phyloP scores from a whole-genome alignment of 148 eudicot species.

The Amaranthus cruentus region DNA sequence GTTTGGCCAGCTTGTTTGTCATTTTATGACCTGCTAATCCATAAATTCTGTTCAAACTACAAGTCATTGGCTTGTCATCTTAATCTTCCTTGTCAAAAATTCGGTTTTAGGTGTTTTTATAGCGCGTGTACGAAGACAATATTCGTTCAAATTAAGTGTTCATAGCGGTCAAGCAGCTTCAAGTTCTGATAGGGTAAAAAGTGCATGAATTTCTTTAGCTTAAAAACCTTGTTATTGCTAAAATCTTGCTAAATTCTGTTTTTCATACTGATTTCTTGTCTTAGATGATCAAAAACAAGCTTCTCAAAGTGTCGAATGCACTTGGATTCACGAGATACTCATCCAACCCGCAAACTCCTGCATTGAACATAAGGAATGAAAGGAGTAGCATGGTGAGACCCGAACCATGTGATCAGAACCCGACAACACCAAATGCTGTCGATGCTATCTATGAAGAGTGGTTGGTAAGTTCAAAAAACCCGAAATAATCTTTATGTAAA shows the following conservation, averaged over 20 bases:
- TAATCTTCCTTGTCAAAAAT: conserved; percentile 2
- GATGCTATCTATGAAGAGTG: conserved; percentile 28
- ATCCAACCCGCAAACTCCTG: conserved; percentile 1
- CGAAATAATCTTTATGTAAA: background rate
- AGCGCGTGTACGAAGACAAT: too few relatives aligned
- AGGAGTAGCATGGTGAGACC: conserved; percentile 28
- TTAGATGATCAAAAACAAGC: conserved; percentile 32
- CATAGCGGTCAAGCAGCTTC: conserved; percentile 2
- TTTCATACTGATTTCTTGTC: background rate
- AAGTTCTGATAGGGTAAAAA: background rate
- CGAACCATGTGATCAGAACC: conserved; percentile 28
- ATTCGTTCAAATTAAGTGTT: background rate
- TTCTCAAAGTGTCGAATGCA: conserved; percentile 28
- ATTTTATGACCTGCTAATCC: conserved; percentile 7
- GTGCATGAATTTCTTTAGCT: background rate
- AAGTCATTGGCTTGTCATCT: conserved; percentile 18
- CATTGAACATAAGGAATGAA: conserved; percentile 22
- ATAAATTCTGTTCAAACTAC: background rate
- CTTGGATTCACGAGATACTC: conserved; percentile 31
- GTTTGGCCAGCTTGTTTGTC: conserved; percentile 6
- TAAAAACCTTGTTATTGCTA: background rate
- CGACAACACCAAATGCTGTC: conserved; percentile 5
- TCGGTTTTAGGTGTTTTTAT: too few relatives aligned
- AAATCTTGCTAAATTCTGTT: background rate
- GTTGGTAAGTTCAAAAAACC: conserved; percentile 21